Base-by-base conservation (phyloP, 768 basidiomycete species). In the Pulveroboletus frians region DNA sequence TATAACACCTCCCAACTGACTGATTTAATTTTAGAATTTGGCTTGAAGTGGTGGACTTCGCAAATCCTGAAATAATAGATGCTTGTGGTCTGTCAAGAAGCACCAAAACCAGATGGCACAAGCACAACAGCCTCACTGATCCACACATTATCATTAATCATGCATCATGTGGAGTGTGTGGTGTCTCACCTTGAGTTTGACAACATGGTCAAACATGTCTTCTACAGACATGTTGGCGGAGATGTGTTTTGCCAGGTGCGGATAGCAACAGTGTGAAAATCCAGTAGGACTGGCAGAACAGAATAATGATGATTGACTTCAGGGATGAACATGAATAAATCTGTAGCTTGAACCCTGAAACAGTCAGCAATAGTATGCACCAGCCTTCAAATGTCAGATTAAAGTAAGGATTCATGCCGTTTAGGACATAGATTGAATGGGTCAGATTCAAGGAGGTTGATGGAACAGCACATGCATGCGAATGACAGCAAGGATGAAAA, bases 361-460 rank as follows among this genome's bases (percentile, higher is more conserved):
- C 3, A 44, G 17, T 48, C 34, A 48, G 35, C 7, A 8, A 26
- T 20, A 0, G 48, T 36, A 66, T 78, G 50, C 20, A 92, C 92
- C 92, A 93, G 64, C 95, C 92, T 66, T 96, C 93, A 43, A 88
- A 79, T 0, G 89, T 80, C 37, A 96, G 78, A 66, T 96, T 96
- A 69, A 94, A 92, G 67, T 84, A 89, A 2, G 93, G 91, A 58
- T 92, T 77, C 5, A 77, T 80, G 14, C 90, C 90, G 23, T 73
- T 75, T 0, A 91, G 95, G 11, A 92, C 71, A 63, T 83, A 87
- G 43, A 87, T 80, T 2, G 77, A 76, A 60, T 77, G 76, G 36
- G 70, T 64, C 10, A 71, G 71, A 45, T 55, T 71, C 43, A 69
- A 26, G 8, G 52, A 43, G 3, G 64, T 64, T 9, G 42, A 26